Conservation (phyloP, 176 grass and related monocot genomes). For the Thalia dealbata region DNA sequence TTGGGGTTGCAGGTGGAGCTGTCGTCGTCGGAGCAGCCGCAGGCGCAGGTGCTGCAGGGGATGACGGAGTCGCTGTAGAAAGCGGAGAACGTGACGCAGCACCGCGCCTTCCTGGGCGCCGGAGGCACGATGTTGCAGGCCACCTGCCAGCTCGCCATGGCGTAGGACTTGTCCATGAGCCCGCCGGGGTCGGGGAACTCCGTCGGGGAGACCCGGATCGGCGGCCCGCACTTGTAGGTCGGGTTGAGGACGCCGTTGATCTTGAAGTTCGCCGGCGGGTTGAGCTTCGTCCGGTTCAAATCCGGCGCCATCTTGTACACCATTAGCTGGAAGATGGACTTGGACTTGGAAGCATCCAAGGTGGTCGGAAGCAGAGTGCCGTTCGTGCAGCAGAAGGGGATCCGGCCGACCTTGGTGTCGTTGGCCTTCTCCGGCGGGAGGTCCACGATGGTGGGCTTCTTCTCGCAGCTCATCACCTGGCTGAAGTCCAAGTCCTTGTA, state of each 20-base stretch:
- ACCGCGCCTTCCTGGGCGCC: constrained; percentile 38
- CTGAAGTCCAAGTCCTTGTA: constrained; percentile 77
- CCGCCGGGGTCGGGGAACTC: constrained; percentile 65
- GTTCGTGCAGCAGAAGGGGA: constrained; percentile 93
- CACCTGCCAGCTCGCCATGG: constrained; percentile 88
- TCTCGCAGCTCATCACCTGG: constrained; percentile 61
- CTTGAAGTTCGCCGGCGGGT: constrained; percentile 70
- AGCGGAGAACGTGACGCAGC: constrained; percentile 89
- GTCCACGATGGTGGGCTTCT: constrained; percentile 76
- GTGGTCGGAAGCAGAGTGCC: constrained; percentile 58
- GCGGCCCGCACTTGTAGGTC: constrained; percentile 46
- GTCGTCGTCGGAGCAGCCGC: constrained; percentile 46
- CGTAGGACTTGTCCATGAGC: constrained; percentile 52
- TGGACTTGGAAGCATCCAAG: constrained; percentile 58
- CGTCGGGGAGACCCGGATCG: constrained; percentile 60
- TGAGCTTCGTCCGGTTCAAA: constrained; percentile 68
- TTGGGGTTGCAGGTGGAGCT: constrained; percentile 34
- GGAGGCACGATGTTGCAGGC: constrained; percentile 81
- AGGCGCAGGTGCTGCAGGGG: constrained; percentile 73
- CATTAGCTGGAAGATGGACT: constrained; percentile 61
- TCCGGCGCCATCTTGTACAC: constrained; percentile 87
- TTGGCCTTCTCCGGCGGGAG: constrained; percentile 84
- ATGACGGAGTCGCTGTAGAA: constrained; percentile 81
- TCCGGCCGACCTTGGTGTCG: constrained; percentile 54
- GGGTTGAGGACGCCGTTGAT: constrained; percentile 77